phyloP scores from a whole-genome alignment of 2,329 filamentous ascomycete species.

The Chaetomiaceae sp. region DNA sequence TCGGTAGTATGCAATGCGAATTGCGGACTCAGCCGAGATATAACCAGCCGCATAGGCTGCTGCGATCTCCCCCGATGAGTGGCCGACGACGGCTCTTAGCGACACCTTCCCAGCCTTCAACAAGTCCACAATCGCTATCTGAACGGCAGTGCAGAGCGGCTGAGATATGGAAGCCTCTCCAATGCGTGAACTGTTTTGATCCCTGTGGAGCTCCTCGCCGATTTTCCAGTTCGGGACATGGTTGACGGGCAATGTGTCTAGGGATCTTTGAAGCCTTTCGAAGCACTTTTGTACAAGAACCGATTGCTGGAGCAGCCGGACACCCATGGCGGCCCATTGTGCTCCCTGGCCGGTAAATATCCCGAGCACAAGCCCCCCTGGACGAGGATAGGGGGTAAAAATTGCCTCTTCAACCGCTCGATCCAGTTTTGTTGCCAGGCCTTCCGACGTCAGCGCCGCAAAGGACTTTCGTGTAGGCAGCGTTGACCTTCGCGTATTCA shows the following conservation, averaged over 20 bases:
- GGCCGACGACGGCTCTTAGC: conserved; percentile 39
- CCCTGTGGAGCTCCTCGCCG: conserved; percentile 11
- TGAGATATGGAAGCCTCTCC: conserved; percentile 28
- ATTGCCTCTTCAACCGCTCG: background rate
- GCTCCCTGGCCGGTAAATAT: conserved; percentile 33
- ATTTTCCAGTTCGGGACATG: background rate
- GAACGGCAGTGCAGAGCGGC: conserved; percentile 36
- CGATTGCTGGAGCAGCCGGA: conserved; percentile 17
- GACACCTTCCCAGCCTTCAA: conserved; percentile 32
- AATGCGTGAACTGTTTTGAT: background rate
- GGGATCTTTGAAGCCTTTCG: background rate
- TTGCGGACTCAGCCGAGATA: conserved; percentile 39
- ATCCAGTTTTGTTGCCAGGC: background rate
- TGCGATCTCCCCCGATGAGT: conserved; percentile 48
- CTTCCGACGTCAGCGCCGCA: background rate
- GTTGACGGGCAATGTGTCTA: background rate
- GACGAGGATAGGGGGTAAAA: background rate
- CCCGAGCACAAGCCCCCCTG: conserved; percentile 11
- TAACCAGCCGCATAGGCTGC: conserved; percentile 47
- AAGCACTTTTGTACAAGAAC: conserved; percentile 1
- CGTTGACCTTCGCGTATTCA: background rate
- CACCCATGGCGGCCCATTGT: conserved; percentile 31
- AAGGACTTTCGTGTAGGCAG: background rate
- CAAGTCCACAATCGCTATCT: conserved; percentile 40
- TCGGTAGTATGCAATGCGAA: conserved; percentile 43